Percentiles rank a stretch among this genome's conserved stretches.
Evolutionary conservation across 192 early-diverging fungal genomes (phyloP).

Genomic region (Podila verticillata): DNA sequence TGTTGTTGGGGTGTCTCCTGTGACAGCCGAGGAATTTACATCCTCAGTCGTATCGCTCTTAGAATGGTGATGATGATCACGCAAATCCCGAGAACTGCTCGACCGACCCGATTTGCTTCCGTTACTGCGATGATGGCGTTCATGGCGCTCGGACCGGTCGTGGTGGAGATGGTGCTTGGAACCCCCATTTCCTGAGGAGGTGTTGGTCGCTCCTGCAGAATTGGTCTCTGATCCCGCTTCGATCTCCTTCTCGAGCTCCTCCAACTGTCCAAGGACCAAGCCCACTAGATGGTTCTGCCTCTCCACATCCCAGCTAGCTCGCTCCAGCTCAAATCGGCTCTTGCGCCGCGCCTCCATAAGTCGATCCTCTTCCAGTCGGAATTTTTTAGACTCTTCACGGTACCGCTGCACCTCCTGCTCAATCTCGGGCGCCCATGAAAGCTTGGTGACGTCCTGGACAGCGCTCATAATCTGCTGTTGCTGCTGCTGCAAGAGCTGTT

Average conservation of each 20-base stretch:
- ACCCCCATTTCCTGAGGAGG: not conserved
- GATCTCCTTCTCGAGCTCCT: constrained; percentile 39
- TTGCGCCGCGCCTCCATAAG: constrained; percentile 43
- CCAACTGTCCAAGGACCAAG: constrained; percentile 42
- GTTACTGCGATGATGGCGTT: constrained; percentile 39
- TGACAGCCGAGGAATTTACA: too few species aligned
- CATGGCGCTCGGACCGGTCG: constrained; percentile 29
- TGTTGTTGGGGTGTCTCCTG: too few species aligned
- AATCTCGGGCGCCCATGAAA: constrained; percentile 46
- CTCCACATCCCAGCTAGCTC: constrained; percentile 51
- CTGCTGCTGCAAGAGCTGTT: constrained; percentile 44
- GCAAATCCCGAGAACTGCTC: constrained; percentile 13
- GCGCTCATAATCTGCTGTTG: constrained; percentile 50
- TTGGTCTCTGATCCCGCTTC: constrained; percentile 19
- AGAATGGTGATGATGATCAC: constrained; percentile 9
- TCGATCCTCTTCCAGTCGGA: constrained; percentile 34
- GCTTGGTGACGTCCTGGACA: constrained; percentile 45
- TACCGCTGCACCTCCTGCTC: constrained; percentile 39
- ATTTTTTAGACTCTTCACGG: constrained; percentile 37
- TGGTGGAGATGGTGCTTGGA: constrained; percentile 13
- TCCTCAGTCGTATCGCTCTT: too few species aligned
- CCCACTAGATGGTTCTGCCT: constrained; percentile 51
- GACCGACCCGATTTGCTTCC: constrained; percentile 36
- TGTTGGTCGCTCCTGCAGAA: not conserved
- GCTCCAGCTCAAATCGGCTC: constrained; percentile 42